Conservation (phyloP, 2,329 filamentous ascomycete genomes). For the Sphaerulina musiva region DNA sequence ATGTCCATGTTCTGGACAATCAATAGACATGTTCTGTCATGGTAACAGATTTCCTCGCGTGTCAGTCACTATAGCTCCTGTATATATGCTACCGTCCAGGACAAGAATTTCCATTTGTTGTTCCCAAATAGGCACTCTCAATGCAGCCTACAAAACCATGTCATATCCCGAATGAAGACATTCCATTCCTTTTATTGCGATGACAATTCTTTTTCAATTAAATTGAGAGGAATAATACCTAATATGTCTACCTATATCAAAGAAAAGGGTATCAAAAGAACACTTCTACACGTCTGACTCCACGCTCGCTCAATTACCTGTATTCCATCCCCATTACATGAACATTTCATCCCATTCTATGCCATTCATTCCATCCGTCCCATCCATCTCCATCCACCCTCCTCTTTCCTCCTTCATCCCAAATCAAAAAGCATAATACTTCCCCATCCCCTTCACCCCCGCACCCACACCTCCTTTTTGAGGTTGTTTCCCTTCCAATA, state of each 20-base stretch:
- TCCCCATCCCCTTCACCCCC: neutral
- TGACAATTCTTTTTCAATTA: too few species aligned
- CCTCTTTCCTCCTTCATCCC: neutral
- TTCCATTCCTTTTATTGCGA: too few species aligned
- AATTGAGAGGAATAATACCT: too few species aligned
- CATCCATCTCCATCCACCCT: neutral
- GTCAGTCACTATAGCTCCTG: neutral
- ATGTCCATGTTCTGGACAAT: constrained; percentile 86
- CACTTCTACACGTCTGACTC: too few species aligned
- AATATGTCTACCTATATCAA: too few species aligned
- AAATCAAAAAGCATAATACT: neutral
- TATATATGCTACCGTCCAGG: constrained; percentile 5
- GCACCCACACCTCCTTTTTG: too few species aligned
- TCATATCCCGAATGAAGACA: too few species aligned
- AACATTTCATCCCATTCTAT: too few species aligned
- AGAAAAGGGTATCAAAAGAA: too few species aligned
- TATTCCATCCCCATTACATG: too few species aligned
- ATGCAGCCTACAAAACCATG: neutral
- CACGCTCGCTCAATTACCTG: too few species aligned
- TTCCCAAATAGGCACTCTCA: neutral
- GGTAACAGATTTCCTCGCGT: neutral
- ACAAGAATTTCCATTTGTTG: constrained; percentile 2
- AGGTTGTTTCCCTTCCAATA: too few species aligned
- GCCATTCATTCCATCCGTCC: neutral
- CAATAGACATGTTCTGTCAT: constrained; percentile 49